Evolutionary conservation across 225 moss, liverwort and hornwort genomes (phyloP).

Genomic region (Lunularia cruciata): DNA sequence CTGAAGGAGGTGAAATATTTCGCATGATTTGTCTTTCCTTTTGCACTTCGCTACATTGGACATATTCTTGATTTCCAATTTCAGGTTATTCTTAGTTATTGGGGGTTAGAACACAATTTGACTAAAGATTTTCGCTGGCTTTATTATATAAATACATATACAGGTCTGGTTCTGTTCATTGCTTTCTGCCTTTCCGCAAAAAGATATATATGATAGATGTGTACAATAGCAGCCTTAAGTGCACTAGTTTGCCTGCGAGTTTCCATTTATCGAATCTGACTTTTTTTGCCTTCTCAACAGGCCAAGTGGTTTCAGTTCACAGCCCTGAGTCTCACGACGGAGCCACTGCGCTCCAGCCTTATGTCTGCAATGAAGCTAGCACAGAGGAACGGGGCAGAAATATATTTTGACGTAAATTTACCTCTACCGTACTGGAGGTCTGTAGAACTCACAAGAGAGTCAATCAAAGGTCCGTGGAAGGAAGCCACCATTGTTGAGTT

Average conservation of each 20-base stretch:
- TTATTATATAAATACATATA: too few species aligned
- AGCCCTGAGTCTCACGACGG: conserved; percentile 83
- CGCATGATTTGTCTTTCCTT: background rate
- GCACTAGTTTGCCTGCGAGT: too few species aligned
- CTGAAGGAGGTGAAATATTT: conserved; percentile 59
- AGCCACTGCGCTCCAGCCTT: conserved; percentile 66
- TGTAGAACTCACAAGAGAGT: conserved; percentile 51
- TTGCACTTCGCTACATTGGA: too few species aligned
- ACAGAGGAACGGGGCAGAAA: conserved; percentile 57
- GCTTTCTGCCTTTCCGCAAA: too few species aligned
- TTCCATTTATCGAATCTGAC: too few species aligned
- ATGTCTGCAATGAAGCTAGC: conserved; percentile 59
- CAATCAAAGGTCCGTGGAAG: conserved; percentile 66
- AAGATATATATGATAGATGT: too few species aligned
- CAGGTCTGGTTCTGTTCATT: too few species aligned
- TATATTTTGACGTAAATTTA: conserved; percentile 83
- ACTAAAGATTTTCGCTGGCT: too few species aligned
- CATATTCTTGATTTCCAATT: too few species aligned
- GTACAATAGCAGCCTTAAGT: too few species aligned
- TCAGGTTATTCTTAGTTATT: too few species aligned
- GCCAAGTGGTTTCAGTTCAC: conserved; percentile 80
- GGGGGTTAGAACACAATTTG: too few species aligned
- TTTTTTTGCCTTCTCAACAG: conserved; percentile 34
- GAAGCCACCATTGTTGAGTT: conserved; percentile 81
- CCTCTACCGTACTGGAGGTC: conserved; percentile 75